Conservation (phyloP, 2,329 filamentous ascomycete species). For the Cercospora sp. region DNA sequence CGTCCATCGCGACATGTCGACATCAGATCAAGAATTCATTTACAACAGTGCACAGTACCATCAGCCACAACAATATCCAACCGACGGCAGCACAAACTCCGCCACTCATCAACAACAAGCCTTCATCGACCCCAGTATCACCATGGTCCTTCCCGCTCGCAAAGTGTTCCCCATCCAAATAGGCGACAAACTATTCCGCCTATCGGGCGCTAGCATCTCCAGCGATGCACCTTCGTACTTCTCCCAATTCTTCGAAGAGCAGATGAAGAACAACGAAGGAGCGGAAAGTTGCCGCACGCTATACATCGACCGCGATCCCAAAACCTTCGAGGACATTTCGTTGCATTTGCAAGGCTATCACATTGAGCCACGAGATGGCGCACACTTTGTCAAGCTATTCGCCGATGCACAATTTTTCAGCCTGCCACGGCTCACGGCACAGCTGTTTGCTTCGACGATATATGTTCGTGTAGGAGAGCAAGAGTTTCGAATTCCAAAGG, state of each 20-base stretch:
- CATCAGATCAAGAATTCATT: not conserved
- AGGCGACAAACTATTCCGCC: constrained; percentile 65
- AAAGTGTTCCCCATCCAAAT: constrained; percentile 73
- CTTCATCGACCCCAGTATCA: constrained; percentile 23
- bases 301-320: constrained; percentile 91
- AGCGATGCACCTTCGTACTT: constrained; percentile 81
- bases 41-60: not conserved
- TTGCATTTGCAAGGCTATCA: constrained; percentile 92
- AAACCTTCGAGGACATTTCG: constrained; percentile 84
- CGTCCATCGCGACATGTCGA: not conserved
- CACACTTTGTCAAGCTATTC: constrained; percentile 88
- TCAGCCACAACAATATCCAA: not conserved
- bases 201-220: constrained; percentile 67
- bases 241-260: constrained; percentile 87
- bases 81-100: not conserved
- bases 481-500: constrained; percentile 86
- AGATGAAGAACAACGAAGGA: constrained; percentile 65
- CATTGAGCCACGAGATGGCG: constrained; percentile 74
- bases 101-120: constrained; percentile 8
- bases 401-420: constrained; percentile 95
- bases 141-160: constrained; percentile 62
- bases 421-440: constrained; percentile 81
- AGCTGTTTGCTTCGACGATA: constrained; percentile 87
- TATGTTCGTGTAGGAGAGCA: constrained; percentile 86
- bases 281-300: constrained; percentile 69